These are phyloP conservation scores for Phialocephala sp. DNA, from an alignment of 2,329 filamentous ascomycete genomes.

Conservation along the genomic window DNA sequence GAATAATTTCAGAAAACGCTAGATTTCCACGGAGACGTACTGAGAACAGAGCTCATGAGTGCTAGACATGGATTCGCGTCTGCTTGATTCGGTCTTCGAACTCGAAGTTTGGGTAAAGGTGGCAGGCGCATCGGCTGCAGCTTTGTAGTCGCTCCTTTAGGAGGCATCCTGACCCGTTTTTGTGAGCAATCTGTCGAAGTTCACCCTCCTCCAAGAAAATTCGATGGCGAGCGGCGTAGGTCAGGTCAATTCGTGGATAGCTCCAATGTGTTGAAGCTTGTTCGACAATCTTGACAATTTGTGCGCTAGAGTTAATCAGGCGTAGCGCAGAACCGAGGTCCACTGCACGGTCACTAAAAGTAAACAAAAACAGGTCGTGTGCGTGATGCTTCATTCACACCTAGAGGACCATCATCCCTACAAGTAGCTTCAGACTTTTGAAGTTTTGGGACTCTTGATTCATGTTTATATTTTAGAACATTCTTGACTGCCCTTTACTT, in stretches of 20 bases:
- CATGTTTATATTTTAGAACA: conserved; percentile 22
- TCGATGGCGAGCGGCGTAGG: background rate
- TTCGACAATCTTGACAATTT: conserved; percentile 30
- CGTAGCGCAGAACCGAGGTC: conserved; percentile 1
- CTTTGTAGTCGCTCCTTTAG: conserved; percentile 42
- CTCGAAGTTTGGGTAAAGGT: conserved; percentile 65
- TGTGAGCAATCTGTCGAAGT: background rate
- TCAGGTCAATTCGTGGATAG: background rate
- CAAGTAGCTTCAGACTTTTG: conserved; percentile 6
- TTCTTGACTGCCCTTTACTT: background rate
- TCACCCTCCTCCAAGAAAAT: background rate
- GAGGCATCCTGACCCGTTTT: conserved; percentile 37
- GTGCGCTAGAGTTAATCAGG: conserved; percentile 26
- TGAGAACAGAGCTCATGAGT: conserved; percentile 70
- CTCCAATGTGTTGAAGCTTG: background rate
- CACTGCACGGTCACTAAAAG: conserved; percentile 15
- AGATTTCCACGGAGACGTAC: conserved; percentile 50
- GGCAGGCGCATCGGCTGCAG: conserved; percentile 51
- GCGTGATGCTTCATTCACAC: conserved; percentile 2
- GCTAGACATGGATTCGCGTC: conserved; percentile 68
- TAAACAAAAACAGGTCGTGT: conserved; percentile 33
- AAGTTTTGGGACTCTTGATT: background rate
- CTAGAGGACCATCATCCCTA: conserved; percentile 26
- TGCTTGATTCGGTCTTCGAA: conserved; percentile 66
- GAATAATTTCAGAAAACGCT: background rate